Base-by-base conservation (phyloP, 768 basidiomycete species). In the Asterophora parasitica region DNA sequence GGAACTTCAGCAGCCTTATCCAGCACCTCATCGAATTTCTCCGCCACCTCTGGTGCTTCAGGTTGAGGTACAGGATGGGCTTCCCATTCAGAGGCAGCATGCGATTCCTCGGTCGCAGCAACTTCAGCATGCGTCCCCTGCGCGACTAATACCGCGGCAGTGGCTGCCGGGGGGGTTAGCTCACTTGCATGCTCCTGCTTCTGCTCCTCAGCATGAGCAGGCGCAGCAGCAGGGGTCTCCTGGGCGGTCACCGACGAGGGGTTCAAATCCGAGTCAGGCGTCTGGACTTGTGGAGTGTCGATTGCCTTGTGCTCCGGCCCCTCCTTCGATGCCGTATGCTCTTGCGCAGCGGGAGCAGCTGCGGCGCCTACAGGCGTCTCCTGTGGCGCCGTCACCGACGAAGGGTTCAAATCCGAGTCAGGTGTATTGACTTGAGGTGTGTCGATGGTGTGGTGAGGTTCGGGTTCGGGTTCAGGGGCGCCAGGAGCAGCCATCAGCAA, bases 181-280 rank as follows among this genome's bases (percentile, higher is more conserved):
- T 48, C 42, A 42, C 46, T 50, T 12, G 46, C 34, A 30, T 42
- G 7, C 36, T 45, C 40, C 30, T 28, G 16, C 38, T 53, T 49
- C 33, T 27, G 7, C 23, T 15, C n/a, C 40, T 27, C 40, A 12
- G 7, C n/a, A 23, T 23, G 23, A 6, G 23, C 6, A 23, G 3
- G 23, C 3, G 23, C 23, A 23, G 23, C 23, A 23, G 36, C 36
- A 39, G 38, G 38, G 6, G 23, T 13, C 20, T 10, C 26, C 39
- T 11, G 4, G 9, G 30, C 30, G 4, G 12, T 10, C 30, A 31
- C 30, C 12, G 30, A 9, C 4, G 30, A 31, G 30, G 30, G 35
- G 35, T 36, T 32, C 26, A 46, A 10, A 44, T 33, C 28, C 27
- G 52, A 48, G 10, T 38, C 41, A 23, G 38, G 37, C 7, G 46